Conservation (phyloP, 257 asterid genomes). For the Marsdenia floribunda region DNA sequence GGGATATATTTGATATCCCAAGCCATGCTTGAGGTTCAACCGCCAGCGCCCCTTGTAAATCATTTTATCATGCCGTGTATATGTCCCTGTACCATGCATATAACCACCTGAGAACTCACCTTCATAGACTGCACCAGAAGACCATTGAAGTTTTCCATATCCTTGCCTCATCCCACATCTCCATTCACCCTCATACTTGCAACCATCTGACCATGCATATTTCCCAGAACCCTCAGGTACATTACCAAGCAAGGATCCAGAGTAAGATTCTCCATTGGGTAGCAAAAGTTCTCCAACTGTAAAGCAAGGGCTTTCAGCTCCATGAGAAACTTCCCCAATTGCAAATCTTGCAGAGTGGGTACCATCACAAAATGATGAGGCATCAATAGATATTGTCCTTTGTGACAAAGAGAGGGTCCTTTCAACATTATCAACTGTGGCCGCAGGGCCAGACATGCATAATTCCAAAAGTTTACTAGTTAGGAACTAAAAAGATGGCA, state of each 20-base stretch:
- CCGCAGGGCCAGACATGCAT: constrained; percentile 95
- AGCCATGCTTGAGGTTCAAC: constrained; percentile 81
- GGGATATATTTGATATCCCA: constrained; percentile 78
- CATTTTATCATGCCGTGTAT: constrained; percentile 40
- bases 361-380: constrained; percentile 31
- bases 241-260: constrained; percentile 60
- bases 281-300: constrained; percentile 45
- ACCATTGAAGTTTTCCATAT: constrained; percentile 67
- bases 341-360: constrained; percentile 13
- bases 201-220: constrained; percentile 85
- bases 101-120: constrained; percentile 92
- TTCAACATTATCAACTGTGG: constrained; percentile 46
- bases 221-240: constrained; percentile 73
- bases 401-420: constrained; percentile 49
- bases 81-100: constrained; percentile 72
- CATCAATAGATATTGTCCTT: constrained; percentile 55
- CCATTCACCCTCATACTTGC: constrained; percentile 92
- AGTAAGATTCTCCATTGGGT: constrained; percentile 55
- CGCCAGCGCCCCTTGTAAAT: constrained; percentile 80
- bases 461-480: constrained; percentile 41
- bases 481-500: constrained; percentile 27
- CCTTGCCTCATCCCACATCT: constrained; percentile 88
- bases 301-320: constrained; percentile 41
- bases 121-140: constrained; percentile 77
- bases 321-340: constrained; percentile 52